A percentile compares a stretch with the other conserved stretches of the same genome.
These are phyloP conservation scores for Alternaria consortialis DNA, from an alignment of 2,329 filamentous ascomycete genomes.

Conservation along the genomic window DNA sequence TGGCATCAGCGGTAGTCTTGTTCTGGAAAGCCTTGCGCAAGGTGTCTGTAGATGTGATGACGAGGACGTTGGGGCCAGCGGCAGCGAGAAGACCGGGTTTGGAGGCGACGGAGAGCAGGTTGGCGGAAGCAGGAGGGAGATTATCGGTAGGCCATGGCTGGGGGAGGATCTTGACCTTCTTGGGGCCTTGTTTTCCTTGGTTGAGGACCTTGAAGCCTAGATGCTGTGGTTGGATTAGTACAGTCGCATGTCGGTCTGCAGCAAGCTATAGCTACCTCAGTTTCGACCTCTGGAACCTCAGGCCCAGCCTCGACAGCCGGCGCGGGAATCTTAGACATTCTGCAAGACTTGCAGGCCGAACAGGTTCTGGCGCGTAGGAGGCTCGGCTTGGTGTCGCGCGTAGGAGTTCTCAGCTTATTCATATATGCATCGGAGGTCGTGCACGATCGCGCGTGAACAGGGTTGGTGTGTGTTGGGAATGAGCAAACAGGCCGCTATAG, in stretches of 20 bases:
- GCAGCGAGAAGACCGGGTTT: constrained; percentile 84
- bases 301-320: constrained; percentile 64
- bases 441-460: constrained; percentile 23
- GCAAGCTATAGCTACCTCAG: constrained; percentile 67
- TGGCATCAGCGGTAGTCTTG: constrained; percentile 47
- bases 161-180: constrained; percentile 81
- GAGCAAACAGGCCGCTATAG: constrained; percentile 17
- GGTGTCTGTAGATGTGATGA: constrained; percentile 78
- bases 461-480: constrained; percentile 15
- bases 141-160: constrained; percentile 75
- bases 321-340: constrained; percentile 54
- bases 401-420: constrained; percentile 30
- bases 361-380: constrained; percentile 62
- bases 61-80: constrained; percentile 80
- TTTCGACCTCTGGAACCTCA: constrained; percentile 79
- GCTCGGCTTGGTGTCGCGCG: constrained; percentile 40
- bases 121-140: constrained; percentile 78
- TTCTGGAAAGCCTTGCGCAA: constrained; percentile 77
- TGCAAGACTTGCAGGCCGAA: constrained; percentile 70
- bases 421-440: constrained; percentile 40
- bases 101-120: constrained; percentile 84
- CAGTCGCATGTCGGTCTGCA: background rate
- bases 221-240: constrained; percentile 55
- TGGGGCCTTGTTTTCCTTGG: constrained; percentile 72
- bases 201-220: constrained; percentile 77